A percentile compares a stretch with the other conserved stretches of the same genome.
Conservation (phyloP, 2,329 filamentous ascomycete species). For the Chaetomiaceae sp. region DNA sequence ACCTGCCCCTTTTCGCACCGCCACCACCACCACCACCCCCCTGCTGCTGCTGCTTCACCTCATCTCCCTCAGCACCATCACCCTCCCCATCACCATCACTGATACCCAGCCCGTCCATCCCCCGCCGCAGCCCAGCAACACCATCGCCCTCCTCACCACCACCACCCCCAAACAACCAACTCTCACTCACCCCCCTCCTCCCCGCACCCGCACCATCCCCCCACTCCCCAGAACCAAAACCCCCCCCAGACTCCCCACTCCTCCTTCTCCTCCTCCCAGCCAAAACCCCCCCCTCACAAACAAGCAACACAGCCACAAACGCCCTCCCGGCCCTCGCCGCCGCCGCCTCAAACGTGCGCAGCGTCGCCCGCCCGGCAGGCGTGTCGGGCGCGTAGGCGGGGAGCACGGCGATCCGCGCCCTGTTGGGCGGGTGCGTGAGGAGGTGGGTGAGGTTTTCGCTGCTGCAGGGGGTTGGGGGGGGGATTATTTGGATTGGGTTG, state of each 20-base stretch:
- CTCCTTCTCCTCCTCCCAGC: not conserved
- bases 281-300: conserved; percentile 6
- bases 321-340: conserved; percentile 25
- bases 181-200: not conserved
- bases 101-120: not conserved
- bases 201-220: not conserved
- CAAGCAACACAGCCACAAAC: conserved; percentile 28
- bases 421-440: conserved; percentile 42
- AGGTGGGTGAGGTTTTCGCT: conserved; percentile 25
- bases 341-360: conserved; percentile 25
- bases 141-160: too few relatives aligned
- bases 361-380: conserved; percentile 21
- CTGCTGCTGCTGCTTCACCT: too few relatives aligned
- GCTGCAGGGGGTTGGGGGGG: conserved; percentile 12
- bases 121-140: not conserved
- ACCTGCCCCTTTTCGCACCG: not conserved
- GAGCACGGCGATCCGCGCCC: conserved; percentile 26
- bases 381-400: conserved; percentile 29
- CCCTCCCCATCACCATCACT: not conserved
- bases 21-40: not conserved
- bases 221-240: not conserved
- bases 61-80: not conserved
- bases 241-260: not conserved
- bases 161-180: not conserved
- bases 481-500: not conserved